Percentiles rank a stretch among this genome's conserved stretches.
These are phyloP conservation scores for Euclidium syriacum DNA, from an alignment of 345 rosid genomes.

Conservation along the genomic window DNA sequence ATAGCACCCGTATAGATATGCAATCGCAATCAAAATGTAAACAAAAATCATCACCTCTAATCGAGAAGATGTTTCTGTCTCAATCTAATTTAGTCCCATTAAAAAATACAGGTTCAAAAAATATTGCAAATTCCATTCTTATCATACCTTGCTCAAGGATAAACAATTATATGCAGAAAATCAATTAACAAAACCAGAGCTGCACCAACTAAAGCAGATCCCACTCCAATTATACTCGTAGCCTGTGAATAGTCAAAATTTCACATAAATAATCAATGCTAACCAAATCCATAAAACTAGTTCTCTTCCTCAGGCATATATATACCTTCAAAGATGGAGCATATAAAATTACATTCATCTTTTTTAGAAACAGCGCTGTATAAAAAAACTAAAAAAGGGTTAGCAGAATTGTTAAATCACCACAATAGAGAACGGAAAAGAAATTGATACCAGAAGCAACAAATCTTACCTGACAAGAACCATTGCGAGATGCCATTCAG, in stretches of 20 bases:
- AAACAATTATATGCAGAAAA: background rate
- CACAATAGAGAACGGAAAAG: background rate
- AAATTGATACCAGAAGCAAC: background rate
- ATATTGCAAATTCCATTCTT: too few relatives aligned
- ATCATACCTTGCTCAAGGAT: too few relatives aligned
- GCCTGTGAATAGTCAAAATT: constrained; percentile 44
- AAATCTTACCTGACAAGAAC: constrained; percentile 64
- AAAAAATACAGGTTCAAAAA: too few relatives aligned
- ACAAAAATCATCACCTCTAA: too few relatives aligned
- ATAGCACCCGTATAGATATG: too few relatives aligned
- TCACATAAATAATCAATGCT: constrained; percentile 14
- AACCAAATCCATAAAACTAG: constrained; percentile 8
- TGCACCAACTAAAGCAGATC: constrained; percentile 78
- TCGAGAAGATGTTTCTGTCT: too few relatives aligned
- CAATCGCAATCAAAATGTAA: too few relatives aligned
- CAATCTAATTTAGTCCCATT: too few relatives aligned
- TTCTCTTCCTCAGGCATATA: background rate
- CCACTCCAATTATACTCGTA: constrained; percentile 62
- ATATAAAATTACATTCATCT: constrained; percentile 92
- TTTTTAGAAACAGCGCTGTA: constrained; percentile 82
- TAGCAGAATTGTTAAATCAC: constrained; percentile 5
- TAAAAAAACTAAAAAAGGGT: constrained; percentile 12
- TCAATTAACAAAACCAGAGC: constrained; percentile 48
- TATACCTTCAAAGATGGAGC: constrained; percentile 87
- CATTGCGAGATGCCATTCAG: constrained; percentile 79